phyloP scores from a whole-genome alignment of 495 filamentous ascomycete genomes.

The Venustampulla echinocandica region DNA sequence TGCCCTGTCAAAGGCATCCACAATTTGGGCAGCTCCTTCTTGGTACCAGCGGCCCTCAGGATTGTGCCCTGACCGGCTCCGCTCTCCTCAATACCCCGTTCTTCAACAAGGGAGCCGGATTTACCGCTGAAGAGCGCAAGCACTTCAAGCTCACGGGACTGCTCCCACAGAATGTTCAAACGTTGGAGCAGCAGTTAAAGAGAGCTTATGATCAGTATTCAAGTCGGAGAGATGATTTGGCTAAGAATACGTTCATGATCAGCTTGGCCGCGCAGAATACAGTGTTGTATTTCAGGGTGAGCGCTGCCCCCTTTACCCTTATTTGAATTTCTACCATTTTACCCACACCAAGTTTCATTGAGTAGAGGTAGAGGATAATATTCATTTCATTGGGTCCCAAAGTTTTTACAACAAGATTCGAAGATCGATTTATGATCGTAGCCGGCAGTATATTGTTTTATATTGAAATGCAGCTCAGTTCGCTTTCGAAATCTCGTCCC shows the following conservation, averaged over 20 bases:
- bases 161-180: slow-evolving; percentile 63
- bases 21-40: slow-evolving; percentile 55
- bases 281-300: slow-evolving; percentile 64
- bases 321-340: neutral
- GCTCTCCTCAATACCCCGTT: slow-evolving; percentile 58
- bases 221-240: slow-evolving; percentile 48
- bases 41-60: slow-evolving; percentile 52
- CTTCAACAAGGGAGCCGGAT: slow-evolving; percentile 81
- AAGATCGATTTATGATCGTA: no score
- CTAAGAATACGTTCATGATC: slow-evolving; percentile 76
- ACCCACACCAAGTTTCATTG: neutral
- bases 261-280: slow-evolving; percentile 76
- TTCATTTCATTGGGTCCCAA: no score
- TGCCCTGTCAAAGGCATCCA: slow-evolving; percentile 23
- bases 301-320: neutral
- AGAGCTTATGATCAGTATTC: slow-evolving; percentile 76
- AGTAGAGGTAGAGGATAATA: no score
- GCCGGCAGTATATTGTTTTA: no score
- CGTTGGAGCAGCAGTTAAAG: slow-evolving; percentile 68
- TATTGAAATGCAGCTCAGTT: no score
- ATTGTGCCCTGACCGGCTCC: slow-evolving; percentile 50
- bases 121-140: slow-evolving; percentile 56
- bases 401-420: no score
- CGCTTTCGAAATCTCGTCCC: no score
- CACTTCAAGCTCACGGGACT: slow-evolving; percentile 64